Conservation (phyloP, 2,329 filamentous ascomycete genomes). For the Fusarium sublunatum region DNA sequence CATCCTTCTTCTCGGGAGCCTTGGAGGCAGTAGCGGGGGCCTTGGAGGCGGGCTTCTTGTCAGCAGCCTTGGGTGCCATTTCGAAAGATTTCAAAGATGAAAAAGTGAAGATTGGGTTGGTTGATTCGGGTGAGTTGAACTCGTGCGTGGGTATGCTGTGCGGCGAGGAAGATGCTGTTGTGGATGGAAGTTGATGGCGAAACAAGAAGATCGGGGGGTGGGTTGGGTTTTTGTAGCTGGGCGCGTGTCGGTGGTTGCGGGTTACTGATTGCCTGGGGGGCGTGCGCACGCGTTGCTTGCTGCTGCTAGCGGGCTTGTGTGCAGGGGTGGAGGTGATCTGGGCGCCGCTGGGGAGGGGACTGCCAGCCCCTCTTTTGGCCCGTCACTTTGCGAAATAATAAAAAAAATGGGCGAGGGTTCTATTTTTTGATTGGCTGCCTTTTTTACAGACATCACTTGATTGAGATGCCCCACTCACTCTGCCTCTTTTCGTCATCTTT, state of each 20-base stretch:
- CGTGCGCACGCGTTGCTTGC: conserved; percentile 41
- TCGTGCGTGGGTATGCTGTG: conserved; percentile 30
- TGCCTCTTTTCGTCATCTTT: conserved; percentile 29
- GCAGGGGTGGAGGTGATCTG: conserved; percentile 34
- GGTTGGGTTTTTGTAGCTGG: conserved; percentile 70
- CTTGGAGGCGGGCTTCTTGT: conserved; percentile 99
- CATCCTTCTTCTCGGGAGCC: conserved; percentile 96
- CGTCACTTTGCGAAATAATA: conserved; percentile 26
- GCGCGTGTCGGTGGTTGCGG: conserved; percentile 61
- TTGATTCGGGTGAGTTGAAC: conserved; percentile 29
- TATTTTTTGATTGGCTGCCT: conserved; percentile 37
- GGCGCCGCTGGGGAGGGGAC: conserved; percentile 30
- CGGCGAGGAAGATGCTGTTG: conserved; percentile 51
- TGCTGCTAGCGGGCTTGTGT: conserved; percentile 19
- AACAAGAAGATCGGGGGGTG: conserved; percentile 62
- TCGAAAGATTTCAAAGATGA: conserved; percentile 35
- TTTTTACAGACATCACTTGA: conserved; percentile 1
- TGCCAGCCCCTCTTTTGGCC: conserved; percentile 35
- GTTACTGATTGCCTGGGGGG: conserved; percentile 66
- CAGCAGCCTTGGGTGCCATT: conserved; percentile 98
- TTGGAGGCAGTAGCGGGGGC: conserved; percentile 80
- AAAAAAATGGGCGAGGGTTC: conserved; percentile 37
- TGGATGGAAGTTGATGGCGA: conserved; percentile 59
- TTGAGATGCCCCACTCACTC: conserved; percentile 15
- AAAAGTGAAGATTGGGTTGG: conserved; percentile 18